Conservation (phyloP, 352 stramenopile genomes). For the Globisporangium paddicum region DNA sequence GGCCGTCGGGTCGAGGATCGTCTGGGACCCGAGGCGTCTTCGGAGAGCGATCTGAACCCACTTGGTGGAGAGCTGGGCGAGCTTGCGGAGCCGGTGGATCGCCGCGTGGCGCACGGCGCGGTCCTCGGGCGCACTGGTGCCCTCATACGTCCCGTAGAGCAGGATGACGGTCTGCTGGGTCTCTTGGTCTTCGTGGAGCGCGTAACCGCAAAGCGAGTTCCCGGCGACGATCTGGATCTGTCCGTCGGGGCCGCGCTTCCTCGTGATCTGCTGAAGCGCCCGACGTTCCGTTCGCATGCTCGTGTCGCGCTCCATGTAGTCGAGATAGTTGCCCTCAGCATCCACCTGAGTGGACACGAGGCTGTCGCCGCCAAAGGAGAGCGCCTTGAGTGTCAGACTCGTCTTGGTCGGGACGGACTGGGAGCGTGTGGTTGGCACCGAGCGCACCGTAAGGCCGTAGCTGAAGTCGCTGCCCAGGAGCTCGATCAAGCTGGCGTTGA, state of each 20-base stretch:
- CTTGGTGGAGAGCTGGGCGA: constrained; percentile 15
- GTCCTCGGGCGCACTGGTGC: not conserved
- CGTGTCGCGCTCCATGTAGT: constrained; percentile 16
- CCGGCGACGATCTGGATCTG: not conserved
- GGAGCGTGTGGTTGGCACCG: not conserved
- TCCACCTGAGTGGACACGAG: constrained; percentile 5
- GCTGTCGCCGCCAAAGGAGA: constrained; percentile 14
- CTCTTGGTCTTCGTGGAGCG: constrained; percentile 18
- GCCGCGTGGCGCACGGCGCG: constrained; percentile 8
- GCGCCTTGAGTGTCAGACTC: constrained; percentile 16
- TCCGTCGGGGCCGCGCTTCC: not conserved
- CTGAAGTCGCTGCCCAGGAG: constrained; percentile 20
- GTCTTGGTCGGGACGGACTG: not conserved
- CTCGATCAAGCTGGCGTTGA: constrained; percentile 26
- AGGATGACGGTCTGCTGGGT: constrained; percentile 18
- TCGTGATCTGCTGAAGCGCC: constrained; percentile 14
- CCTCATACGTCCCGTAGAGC: constrained; percentile 12
- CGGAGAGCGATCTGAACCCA: constrained; percentile 13
- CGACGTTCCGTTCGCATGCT: constrained; percentile 5
- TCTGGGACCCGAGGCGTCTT: constrained; percentile 6
- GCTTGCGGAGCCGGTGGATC: constrained; percentile 13
- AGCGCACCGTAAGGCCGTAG: constrained; percentile 21
- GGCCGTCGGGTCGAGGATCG: constrained; percentile 6
- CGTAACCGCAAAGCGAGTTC: constrained; percentile 15
- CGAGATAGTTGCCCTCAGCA: constrained; percentile 16